phyloP scores from a whole-genome alignment of 805 yeast species.

The Saccharomycopsis sp. region DNA sequence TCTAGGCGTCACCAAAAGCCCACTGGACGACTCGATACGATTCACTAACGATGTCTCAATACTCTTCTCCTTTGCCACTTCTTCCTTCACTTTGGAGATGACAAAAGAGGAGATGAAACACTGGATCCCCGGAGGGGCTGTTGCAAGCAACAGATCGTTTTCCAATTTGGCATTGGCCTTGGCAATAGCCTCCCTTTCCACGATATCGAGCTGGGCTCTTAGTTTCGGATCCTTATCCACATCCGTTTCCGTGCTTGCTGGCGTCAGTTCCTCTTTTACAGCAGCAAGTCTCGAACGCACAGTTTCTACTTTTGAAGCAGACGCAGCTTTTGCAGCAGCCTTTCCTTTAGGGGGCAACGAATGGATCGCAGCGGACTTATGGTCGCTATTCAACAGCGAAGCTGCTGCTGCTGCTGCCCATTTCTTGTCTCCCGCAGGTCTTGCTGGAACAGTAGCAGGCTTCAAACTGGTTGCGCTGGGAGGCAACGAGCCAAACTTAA shows the following conservation, averaged over 20 bases:
- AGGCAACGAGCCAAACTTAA: conserved; percentile 1
- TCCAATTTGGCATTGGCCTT: not conserved
- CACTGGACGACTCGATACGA: not conserved
- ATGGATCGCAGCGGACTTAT: not conserved
- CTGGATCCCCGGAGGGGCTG: conserved; percentile 29
- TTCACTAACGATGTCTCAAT: not conserved
- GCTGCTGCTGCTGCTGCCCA: conserved; percentile 52
- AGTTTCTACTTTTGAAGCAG: too few species aligned
- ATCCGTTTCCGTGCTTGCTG: too few species aligned
- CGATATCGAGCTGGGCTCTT: not conserved
- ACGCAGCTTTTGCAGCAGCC: too few species aligned
- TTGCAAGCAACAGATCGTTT: conserved; percentile 10
- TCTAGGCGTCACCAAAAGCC: conserved; percentile 10
- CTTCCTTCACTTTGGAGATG: not conserved
- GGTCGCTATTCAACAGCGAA: conserved; percentile 8
- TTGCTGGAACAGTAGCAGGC: conserved; percentile 48
- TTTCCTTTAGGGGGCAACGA: too few species aligned
- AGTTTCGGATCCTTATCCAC: not conserved
- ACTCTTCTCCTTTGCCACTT: not conserved
- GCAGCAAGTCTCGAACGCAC: too few species aligned
- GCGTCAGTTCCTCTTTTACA: too few species aligned
- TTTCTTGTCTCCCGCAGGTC: conserved; percentile 46
- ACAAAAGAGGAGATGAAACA: conserved; percentile 27
- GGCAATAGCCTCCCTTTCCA: conserved; percentile 1
- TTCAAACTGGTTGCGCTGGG: conserved; percentile 28